phyloP scores from a whole-genome alignment of 2,329 filamentous ascomycete species.

The Colletotrichum tropicicola region DNA sequence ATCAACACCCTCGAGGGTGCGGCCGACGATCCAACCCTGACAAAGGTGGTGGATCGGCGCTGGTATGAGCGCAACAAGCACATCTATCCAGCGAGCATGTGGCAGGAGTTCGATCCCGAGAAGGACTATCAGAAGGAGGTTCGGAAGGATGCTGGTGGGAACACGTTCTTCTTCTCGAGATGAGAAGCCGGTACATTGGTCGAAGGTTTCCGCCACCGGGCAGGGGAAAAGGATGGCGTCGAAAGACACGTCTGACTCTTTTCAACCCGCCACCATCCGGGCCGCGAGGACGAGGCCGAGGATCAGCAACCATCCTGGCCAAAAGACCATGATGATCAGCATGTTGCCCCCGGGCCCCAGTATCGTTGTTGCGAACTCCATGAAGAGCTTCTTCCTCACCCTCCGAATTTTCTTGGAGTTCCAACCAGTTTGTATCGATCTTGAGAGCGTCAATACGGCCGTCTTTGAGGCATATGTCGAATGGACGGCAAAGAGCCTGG shows the following conservation, averaged over 20 bases:
- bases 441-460: constrained; percentile 26
- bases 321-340: constrained; percentile 61
- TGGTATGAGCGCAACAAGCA: constrained; percentile 99
- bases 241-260: not conserved
- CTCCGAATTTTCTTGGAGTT: constrained; percentile 44
- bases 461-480: constrained; percentile 37
- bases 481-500: constrained; percentile 40
- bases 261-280: constrained; percentile 46
- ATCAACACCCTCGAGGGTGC: constrained; percentile 76
- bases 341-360: constrained; percentile 59
- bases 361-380: constrained; percentile 60
- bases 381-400: constrained; percentile 57
- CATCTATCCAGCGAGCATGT: constrained; percentile 94
- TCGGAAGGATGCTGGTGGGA: constrained; percentile 86
- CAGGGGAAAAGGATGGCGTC: not conserved
- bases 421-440: constrained; percentile 39
- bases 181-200: constrained; percentile 29
- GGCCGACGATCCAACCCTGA: constrained; percentile 79
- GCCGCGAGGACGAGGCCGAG: constrained; percentile 43
- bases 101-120: constrained; percentile 93
- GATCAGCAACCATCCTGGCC: constrained; percentile 65
- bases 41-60: constrained; percentile 93
- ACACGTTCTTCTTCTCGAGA: constrained; percentile 87
- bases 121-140: constrained; percentile 83
- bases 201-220: not conserved